These are phyloP conservation scores for Cokeromyces recurvatus DNA, from an alignment of 371 early-diverging fungal species.

Conservation along the genomic window DNA sequence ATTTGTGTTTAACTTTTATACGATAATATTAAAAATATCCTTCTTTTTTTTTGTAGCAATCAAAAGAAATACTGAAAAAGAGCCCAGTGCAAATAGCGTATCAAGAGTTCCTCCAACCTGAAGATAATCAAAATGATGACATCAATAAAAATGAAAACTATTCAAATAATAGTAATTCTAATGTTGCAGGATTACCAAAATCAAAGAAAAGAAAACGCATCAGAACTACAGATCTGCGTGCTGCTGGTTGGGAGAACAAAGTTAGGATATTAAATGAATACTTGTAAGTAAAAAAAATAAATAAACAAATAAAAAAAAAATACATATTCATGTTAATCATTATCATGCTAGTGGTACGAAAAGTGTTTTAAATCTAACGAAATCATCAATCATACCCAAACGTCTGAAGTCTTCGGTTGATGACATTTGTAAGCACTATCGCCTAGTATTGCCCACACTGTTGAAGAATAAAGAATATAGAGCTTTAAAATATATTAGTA, in stretches of 20 bases:
- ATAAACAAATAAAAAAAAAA: background rate
- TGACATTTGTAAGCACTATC: constrained; percentile 4
- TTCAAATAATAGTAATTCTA: constrained; percentile 1
- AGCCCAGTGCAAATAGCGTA: constrained; percentile 2
- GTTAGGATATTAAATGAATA: constrained; percentile 1
- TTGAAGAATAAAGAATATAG: constrained; percentile 9
- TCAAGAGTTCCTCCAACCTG: constrained; percentile 1
- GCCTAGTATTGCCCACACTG: background rate
- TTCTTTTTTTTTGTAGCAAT: constrained; percentile 9
- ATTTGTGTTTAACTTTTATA: background rate
- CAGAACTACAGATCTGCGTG: background rate
- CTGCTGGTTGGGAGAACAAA: background rate
- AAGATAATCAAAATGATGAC: background rate
- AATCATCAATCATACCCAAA: constrained; percentile 3
- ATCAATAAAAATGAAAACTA: no score
- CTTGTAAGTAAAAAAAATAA: constrained; percentile 1
- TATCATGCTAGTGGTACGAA: constrained; percentile 1
- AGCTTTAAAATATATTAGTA: constrained; percentile 5
- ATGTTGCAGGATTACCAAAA: background rate
- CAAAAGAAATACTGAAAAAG: constrained; percentile 4
- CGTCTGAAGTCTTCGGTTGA: constrained; percentile 2
- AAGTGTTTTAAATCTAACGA: constrained; percentile 1
- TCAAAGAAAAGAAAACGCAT: constrained; percentile 4
- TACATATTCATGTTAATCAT: background rate
- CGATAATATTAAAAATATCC: background rate